Percentiles rank a stretch among this genome's conserved stretches.
phyloP scores from a whole-genome alignment of 2,329 filamentous ascomycete genomes.

The Cadophora sp. region DNA sequence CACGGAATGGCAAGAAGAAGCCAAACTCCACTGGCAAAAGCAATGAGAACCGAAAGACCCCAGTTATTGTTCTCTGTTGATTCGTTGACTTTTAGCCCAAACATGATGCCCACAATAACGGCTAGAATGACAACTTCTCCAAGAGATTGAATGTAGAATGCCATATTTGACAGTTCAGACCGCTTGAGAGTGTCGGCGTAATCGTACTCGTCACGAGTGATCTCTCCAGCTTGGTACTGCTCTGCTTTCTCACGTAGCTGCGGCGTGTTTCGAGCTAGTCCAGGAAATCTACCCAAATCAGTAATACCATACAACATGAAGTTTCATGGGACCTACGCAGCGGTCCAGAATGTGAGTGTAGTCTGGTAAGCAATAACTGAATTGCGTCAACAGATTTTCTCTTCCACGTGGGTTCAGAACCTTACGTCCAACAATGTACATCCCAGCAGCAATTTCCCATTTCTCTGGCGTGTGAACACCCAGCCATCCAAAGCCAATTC shows the following conservation, averaged over 20 bases:
- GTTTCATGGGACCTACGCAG: slow-evolving; percentile 49
- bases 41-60: slow-evolving; percentile 69
- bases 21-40: slow-evolving; percentile 70
- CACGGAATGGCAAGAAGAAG: slow-evolving; percentile 68
- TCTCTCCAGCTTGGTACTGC: slow-evolving; percentile 56
- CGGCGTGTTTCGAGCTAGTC: slow-evolving; percentile 59
- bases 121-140: slow-evolving; percentile 67
- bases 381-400: neutral
- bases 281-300: slow-evolving; percentile 51
- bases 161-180: slow-evolving; percentile 66
- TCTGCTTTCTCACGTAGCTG: slow-evolving; percentile 56
- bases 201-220: slow-evolving; percentile 66
- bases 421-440: slow-evolving; percentile 66
- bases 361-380: slow-evolving; percentile 12
- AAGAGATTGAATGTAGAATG: slow-evolving; percentile 68
- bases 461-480: slow-evolving; percentile 65
- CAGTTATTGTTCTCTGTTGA: slow-evolving; percentile 67
- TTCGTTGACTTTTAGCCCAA: slow-evolving; percentile 64
- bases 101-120: slow-evolving; percentile 66
- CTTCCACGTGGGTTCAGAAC: neutral
- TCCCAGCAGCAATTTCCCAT: slow-evolving; percentile 65
- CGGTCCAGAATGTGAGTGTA: slow-evolving; percentile 64
- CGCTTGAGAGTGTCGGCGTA: slow-evolving; percentile 66
- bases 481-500: slow-evolving; percentile 70
- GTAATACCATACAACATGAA: neutral